A percentile compares a stretch with the other conserved stretches of the same genome.
phyloP scores from a whole-genome alignment of 2,329 filamentous ascomycete genomes.

The Aureobasidium zeae region DNA sequence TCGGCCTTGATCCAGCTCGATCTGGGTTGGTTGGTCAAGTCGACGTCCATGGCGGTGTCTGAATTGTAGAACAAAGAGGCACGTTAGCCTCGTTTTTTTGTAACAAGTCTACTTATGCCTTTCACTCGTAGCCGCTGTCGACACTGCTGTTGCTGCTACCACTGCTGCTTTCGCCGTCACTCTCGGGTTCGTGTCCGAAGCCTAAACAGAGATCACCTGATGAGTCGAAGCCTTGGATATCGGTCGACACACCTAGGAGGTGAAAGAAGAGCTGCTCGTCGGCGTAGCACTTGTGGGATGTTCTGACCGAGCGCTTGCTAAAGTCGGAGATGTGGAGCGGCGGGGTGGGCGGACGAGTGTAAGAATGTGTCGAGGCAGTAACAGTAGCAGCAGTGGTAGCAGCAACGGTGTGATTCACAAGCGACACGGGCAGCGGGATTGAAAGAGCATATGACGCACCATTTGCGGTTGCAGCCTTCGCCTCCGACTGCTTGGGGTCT shows the following conservation, averaged over 20 bases:
- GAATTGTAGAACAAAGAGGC: slow-evolving; percentile 13
- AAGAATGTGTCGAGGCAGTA: slow-evolving; percentile 16
- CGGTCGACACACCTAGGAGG: slow-evolving; percentile 31
- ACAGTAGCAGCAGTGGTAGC: slow-evolving; percentile 8
- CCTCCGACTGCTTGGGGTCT: slow-evolving; percentile 18
- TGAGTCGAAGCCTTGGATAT: slow-evolving; percentile 32
- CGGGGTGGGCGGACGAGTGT: slow-evolving; percentile 18
- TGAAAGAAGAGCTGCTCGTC: slow-evolving; percentile 30
- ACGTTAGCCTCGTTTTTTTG: slow-evolving; percentile 16
- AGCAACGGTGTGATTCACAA: slow-evolving; percentile 5
- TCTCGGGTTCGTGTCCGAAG: slow-evolving; percentile 24
- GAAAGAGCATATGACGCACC: slow-evolving; percentile 21
- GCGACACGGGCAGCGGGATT: slow-evolving; percentile 18
- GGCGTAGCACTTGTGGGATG: slow-evolving; percentile 24
- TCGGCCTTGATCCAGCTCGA: slow-evolving; percentile 19
- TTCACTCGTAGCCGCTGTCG: slow-evolving; percentile 19
- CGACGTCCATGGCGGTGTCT: slow-evolving; percentile 33
- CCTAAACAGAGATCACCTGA: slow-evolving; percentile 29
- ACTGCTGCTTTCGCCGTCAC: slow-evolving; percentile 9
- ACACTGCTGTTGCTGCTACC: slow-evolving; percentile 7
- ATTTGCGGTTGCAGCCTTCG: slow-evolving; percentile 19
- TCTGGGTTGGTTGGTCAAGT: slow-evolving; percentile 22
- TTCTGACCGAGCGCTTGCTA: slow-evolving; percentile 16
- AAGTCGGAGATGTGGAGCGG: slow-evolving; percentile 16
- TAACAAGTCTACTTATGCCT: slow-evolving; percentile 7